These are phyloP conservation scores for Grosmannia clavigera DNA, from an alignment of 2,329 filamentous ascomycete genomes.

Conservation along the genomic window DNA sequence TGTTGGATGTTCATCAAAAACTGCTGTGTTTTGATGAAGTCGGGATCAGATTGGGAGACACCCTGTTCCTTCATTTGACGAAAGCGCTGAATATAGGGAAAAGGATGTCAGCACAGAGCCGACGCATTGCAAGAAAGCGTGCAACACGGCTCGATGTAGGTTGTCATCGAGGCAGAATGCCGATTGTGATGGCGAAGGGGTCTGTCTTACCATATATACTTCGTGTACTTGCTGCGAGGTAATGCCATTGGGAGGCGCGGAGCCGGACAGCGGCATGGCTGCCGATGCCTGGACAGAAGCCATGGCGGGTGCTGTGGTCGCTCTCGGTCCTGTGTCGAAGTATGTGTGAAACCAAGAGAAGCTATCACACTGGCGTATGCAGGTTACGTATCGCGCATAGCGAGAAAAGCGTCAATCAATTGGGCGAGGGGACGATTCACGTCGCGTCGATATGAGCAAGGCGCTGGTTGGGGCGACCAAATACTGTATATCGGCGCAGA, in stretches of 20 bases:
- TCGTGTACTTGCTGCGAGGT: slow-evolving; percentile 70
- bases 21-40: slow-evolving; percentile 71
- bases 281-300: slow-evolving; percentile 66
- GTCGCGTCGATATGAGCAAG: not conserved
- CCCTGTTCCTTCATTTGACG: slow-evolving; percentile 80
- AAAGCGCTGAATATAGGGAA: slow-evolving; percentile 52
- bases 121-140: not conserved
- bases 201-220: slow-evolving; percentile 28
- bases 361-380: not conserved
- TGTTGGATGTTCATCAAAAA: slow-evolving; percentile 55
- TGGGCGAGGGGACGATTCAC: not conserved
- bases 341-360: not conserved
- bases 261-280: slow-evolving; percentile 51
- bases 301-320: slow-evolving; percentile 39
- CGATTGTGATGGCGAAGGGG: not conserved
- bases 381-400: slow-evolving; percentile 3
- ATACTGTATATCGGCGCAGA: not conserved
- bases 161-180: not conserved
- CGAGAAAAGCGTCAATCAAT: not conserved
- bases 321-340: slow-evolving; percentile 5
- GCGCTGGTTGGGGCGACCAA: not conserved
- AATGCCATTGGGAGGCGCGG: slow-evolving; percentile 51
- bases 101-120: not conserved
- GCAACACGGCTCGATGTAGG: not conserved
- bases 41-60: slow-evolving; percentile 69